These are phyloP conservation scores for Teratosphaeria viscida DNA, from an alignment of 2,329 filamentous ascomycete species.

Conservation along the genomic window DNA sequence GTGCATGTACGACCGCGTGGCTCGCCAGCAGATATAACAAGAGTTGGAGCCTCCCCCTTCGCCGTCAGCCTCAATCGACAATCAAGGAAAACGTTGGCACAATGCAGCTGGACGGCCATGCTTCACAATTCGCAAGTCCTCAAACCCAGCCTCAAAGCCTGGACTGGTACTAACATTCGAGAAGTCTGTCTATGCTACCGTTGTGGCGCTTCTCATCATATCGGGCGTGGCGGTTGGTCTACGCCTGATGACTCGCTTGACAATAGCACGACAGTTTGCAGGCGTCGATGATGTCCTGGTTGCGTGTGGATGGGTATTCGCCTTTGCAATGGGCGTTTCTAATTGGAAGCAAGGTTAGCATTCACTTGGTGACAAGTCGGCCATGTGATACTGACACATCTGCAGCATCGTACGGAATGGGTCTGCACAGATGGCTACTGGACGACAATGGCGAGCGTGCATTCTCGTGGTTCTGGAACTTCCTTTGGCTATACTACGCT, in stretches of 20 bases:
- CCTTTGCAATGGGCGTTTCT: neutral
- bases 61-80: neutral
- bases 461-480: conserved; percentile 7
- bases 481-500: conserved; percentile 31
- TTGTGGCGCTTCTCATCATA: neutral
- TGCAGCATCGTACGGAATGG: neutral
- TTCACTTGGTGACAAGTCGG: neutral
- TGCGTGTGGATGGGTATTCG: neutral
- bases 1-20: neutral
- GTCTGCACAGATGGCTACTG: neutral
- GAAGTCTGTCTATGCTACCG: neutral
- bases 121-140: neutral
- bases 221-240: neutral
- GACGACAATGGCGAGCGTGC: neutral
- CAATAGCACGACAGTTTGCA: neutral
- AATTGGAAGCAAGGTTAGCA: neutral
- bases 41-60: neutral
- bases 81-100: neutral
- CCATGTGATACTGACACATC: neutral
- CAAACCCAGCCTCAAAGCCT: neutral
- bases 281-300: neutral
- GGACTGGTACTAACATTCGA: neutral
- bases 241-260: neutral
- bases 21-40: neutral
- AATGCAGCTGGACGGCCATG: neutral